Base-by-base conservation (phyloP, 2,329 filamentous ascomycete genomes). In the Xylaria sp. region DNA sequence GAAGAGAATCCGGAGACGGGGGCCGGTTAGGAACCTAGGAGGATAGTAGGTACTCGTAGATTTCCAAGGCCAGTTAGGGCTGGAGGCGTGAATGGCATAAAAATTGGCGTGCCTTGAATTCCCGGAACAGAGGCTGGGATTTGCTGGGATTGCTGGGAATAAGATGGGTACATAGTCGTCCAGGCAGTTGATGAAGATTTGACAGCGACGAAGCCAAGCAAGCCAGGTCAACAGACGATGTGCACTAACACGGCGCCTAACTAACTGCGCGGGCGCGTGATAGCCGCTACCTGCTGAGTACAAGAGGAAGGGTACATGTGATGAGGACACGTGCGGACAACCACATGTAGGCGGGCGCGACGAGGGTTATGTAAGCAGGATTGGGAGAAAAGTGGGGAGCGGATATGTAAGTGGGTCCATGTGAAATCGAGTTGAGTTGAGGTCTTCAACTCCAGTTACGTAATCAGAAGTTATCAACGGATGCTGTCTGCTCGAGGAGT, bases 311-410 rank as follows among this genome's bases (percentile, higher is more conserved):
- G 11, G 35, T 5, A 23, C n/a, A n/a, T 42, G 3, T 18, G 23
- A 30, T 30, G 35, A 63, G 63, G 63, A 63, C 63, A 65, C 63
- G 63, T 65, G 63, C 63, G 49, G 51, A 19, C 19, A 51, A 39
- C 9, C 30, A 11, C n/a, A 9, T 2, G 11, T 9, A 30, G 30
- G 18, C 50, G 23, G 23, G 23, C 23, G 23, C 23, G 44, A 18
- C 7, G 52, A 9, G 11, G 42, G 39, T 51, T 51, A 51, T 35
- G 23, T n/a, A 35, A 51, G 11, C 30, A n/a, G 6, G 30, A 18
- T 2, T 18, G 11, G 13, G 18, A 18, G 10, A 7, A 5, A 50
- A 50, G 18, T 10, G 19, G 19, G 11, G 7, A 35, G 30, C 23
- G 13, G 16, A 19, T 48, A 16, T 18, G 23, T 2, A 11, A 49